phyloP scores from a whole-genome alignment of 495 filamentous ascomycete genomes.

The Aspergillus cavernicola region DNA sequence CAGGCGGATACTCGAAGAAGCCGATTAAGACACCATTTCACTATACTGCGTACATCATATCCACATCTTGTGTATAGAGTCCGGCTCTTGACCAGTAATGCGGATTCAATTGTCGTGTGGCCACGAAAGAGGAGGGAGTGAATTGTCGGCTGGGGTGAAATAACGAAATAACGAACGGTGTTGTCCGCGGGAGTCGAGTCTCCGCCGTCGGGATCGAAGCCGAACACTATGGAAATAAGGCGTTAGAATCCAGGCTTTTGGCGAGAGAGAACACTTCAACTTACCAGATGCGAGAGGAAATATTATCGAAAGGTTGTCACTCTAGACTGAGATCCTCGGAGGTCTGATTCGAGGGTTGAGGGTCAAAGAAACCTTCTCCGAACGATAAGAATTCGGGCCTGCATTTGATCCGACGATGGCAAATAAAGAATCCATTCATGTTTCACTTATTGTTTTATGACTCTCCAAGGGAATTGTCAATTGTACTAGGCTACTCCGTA shows the following conservation, averaged over 20 bases:
- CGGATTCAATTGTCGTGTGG: background rate
- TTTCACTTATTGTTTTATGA: background rate
- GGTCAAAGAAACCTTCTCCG: slow-evolving; percentile 16
- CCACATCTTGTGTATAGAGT: slow-evolving; percentile 10
- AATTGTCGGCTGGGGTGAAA: slow-evolving; percentile 9
- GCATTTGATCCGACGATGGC: slow-evolving; percentile 21
- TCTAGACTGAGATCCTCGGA: too few species aligned
- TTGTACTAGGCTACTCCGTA: too few species aligned
- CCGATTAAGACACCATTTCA: slow-evolving; percentile 19
- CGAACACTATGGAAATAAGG: slow-evolving; percentile 4
- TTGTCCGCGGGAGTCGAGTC: slow-evolving; percentile 11
- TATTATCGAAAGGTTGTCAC: too few species aligned
- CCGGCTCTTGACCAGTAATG: slow-evolving; percentile 8
- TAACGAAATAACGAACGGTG: too few species aligned
- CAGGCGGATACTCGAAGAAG: slow-evolving; percentile 12
- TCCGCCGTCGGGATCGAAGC: slow-evolving; percentile 11
- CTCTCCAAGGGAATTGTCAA: too few species aligned
- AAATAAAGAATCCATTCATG: background rate
- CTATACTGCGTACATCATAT: slow-evolving; percentile 10
- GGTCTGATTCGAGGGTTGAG: background rate
- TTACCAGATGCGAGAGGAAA: background rate
- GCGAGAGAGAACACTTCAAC: background rate
- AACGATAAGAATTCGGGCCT: slow-evolving; percentile 25
- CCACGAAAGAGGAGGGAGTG: background rate
- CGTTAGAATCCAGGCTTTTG: background rate